Conservation (phyloP, 441 rosid genomes). For the Macaranga tanarius region DNA sequence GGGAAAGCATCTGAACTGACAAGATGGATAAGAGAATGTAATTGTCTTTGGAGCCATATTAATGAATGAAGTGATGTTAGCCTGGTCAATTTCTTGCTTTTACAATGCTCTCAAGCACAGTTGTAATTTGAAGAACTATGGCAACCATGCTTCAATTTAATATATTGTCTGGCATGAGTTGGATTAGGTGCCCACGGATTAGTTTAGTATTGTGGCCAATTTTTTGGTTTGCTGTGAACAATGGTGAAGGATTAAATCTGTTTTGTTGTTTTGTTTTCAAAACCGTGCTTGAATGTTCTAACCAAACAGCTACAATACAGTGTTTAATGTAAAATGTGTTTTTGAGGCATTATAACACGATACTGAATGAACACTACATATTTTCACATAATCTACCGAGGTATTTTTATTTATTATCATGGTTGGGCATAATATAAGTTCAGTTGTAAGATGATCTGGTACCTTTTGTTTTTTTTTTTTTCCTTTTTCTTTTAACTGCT, state of each 20-base stretch:
- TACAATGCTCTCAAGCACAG: neutral
- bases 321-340: neutral
- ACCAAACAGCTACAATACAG: neutral
- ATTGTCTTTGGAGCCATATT: neutral
- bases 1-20: neutral
- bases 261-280: neutral
- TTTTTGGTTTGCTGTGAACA: neutral
- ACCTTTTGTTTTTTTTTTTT: neutral
- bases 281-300: neutral
- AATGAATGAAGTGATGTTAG: neutral
- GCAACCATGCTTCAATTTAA: neutral
- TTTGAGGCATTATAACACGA: neutral
- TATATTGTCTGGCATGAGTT: neutral
- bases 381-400: neutral
- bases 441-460: neutral
- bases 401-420: neutral
- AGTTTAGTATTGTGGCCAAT: neutral
- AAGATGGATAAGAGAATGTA: neutral
- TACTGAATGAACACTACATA: neutral
- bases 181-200: neutral
- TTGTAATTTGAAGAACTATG: neutral
- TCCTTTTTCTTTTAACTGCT: neutral
- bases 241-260: neutral
- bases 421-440: neutral
- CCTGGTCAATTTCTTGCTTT: neutral